These are phyloP conservation scores for Populus hybrid DNA, from an alignment of 441 rosid species.

Conservation along the genomic window DNA sequence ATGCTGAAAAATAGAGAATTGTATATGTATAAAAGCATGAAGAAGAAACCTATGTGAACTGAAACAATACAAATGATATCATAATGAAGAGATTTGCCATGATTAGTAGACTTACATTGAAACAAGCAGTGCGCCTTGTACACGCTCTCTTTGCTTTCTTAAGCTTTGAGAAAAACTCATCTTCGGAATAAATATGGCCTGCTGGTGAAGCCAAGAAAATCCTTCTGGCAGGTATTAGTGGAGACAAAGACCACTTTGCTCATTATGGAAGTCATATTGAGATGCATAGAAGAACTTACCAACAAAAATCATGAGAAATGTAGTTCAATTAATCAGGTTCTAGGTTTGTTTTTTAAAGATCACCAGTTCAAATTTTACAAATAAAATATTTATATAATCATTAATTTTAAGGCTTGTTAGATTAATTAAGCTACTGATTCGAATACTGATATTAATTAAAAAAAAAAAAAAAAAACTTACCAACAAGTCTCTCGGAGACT, in stretches of 20 bases:
- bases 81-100: background rate
- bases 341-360: no score
- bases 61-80: background rate
- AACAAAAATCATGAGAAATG: no score
- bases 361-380: no score
- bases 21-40: background rate
- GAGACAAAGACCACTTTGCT: constrained; percentile 33
- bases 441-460: rapidly evolving
- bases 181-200: constrained; percentile 1
- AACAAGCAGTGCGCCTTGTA: constrained; percentile 20
- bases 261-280: constrained; percentile 26
- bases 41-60: background rate
- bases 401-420: rapidly evolving
- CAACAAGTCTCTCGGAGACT: constrained; percentile 23
- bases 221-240: constrained; percentile 16
- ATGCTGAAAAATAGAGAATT: background rate
- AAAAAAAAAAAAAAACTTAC: background rate
- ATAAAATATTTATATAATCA: rapidly evolving
- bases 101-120: constrained; percentile 12
- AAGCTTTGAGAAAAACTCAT: constrained; percentile 6
- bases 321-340: rapidly evolving
- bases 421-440: no score
- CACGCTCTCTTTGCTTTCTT: constrained; percentile 26
- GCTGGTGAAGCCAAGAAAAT: constrained; percentile 18
- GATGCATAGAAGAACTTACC: constrained; percentile 25